A percentile compares a stretch with the other conserved stretches of the same genome.
phyloP scores from a whole-genome alignment of 1,139 yeast genomes.

The Pichia sp. region DNA sequence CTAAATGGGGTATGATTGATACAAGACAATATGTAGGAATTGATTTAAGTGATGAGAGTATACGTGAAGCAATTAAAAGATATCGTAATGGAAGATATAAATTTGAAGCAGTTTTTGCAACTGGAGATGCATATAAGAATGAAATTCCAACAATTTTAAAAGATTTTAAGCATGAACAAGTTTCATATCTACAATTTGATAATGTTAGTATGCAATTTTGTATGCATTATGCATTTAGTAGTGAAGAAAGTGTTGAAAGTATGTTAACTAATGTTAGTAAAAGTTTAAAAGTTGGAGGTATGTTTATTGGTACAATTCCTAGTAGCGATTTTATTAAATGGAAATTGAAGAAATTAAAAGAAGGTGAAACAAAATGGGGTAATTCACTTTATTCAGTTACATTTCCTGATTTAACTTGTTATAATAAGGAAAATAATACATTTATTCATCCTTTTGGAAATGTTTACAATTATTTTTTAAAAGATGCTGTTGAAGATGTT shows the following conservation, averaged over 20 bases:
- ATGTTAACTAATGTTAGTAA: constrained; percentile 70
- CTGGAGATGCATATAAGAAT: constrained; percentile 83
- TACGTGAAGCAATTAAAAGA: constrained; percentile 76
- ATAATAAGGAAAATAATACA: constrained; percentile 57
- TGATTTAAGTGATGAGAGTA: constrained; percentile 85
- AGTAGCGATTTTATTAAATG: constrained; percentile 76
- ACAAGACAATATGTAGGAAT: constrained; percentile 79
- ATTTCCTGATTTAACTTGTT: constrained; percentile 44
- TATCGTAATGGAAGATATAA: constrained; percentile 49
- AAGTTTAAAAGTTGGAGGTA: constrained; percentile 74
- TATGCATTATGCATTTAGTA: constrained; percentile 88
- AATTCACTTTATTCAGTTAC: constrained; percentile 75
- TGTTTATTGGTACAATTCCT: constrained; percentile 89
- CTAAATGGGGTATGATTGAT: constrained; percentile 75
- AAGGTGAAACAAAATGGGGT: constrained; percentile 67
- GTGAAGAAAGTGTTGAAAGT: constrained; percentile 70
- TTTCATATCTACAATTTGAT: constrained; percentile 68
- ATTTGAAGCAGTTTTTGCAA: constrained; percentile 75
- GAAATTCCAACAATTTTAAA: constrained; percentile 67
- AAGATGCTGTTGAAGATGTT: constrained; percentile 93
- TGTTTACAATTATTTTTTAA: constrained; percentile 69
- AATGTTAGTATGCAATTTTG: constrained; percentile 87
- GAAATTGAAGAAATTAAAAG: constrained; percentile 46
- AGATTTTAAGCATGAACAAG: constrained; percentile 42
- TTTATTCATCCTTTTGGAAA: constrained; percentile 80